These are phyloP conservation scores for Lipomyces yamanashiensis DNA, from an alignment of 805 yeast species.

Conservation along the genomic window DNA sequence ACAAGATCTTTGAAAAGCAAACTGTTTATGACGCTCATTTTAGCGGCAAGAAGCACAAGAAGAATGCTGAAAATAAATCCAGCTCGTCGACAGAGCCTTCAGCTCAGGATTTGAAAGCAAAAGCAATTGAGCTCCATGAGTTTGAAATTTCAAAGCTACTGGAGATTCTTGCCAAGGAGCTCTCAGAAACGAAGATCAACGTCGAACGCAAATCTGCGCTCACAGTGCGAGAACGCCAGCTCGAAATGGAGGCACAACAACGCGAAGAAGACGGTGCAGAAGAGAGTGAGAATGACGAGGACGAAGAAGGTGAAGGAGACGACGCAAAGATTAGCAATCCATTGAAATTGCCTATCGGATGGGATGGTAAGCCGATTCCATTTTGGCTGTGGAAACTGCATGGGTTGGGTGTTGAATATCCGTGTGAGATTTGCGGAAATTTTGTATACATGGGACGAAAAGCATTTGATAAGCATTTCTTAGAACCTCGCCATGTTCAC, in stretches of 20 bases:
- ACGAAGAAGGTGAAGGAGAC: constrained; percentile 45
- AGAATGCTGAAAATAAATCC: constrained; percentile 46
- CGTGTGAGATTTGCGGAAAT: constrained; percentile 89
- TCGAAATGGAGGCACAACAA: constrained; percentile 56
- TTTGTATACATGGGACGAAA: constrained; percentile 71
- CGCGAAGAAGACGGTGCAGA: constrained; percentile 39
- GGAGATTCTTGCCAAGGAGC: constrained; percentile 48
- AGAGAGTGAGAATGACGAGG: constrained; percentile 37
- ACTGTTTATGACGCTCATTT: constrained; percentile 74
- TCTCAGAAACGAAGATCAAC: constrained; percentile 60
- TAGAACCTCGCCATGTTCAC: constrained; percentile 66
- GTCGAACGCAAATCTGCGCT: constrained; percentile 68
- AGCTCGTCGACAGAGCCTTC: constrained; percentile 15
- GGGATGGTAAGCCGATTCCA: constrained; percentile 92
- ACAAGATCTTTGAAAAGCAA: constrained; percentile 62
- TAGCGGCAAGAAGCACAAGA: constrained; percentile 73
- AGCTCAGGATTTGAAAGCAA: constrained; percentile 24
- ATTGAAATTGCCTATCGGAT: constrained; percentile 73
- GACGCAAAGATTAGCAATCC: constrained; percentile 50
- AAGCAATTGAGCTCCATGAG: constrained; percentile 46
- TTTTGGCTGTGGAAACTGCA: constrained; percentile 89
- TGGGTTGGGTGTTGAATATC: constrained; percentile 73
- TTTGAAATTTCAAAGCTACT: constrained; percentile 49
- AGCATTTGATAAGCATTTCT: constrained; percentile 74
- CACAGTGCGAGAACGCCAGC: constrained; percentile 68